phyloP scores from a whole-genome alignment of 352 stramenopile genomes.

The Phytophthora rubi region DNA sequence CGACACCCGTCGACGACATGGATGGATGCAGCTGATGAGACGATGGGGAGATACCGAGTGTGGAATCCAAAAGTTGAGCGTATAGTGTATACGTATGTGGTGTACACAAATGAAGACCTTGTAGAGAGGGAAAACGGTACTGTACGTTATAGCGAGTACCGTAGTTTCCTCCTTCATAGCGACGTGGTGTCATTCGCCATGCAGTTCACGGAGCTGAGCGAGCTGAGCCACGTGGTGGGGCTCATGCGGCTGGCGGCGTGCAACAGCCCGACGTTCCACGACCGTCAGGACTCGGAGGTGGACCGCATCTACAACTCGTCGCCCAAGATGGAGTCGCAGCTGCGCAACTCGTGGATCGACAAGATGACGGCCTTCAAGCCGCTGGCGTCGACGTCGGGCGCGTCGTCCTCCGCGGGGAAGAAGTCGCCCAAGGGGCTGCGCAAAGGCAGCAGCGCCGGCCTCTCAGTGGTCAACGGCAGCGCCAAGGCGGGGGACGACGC shows the following conservation, averaged over 20 bases:
- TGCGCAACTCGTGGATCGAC: conserved; percentile 91
- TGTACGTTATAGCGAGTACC: not conserved
- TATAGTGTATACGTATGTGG: too few species aligned
- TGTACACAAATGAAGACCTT: not conserved
- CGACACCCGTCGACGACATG: conserved; percentile 29
- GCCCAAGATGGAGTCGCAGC: conserved; percentile 86
- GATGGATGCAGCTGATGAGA: not conserved
- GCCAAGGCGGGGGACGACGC: conserved; percentile 24
- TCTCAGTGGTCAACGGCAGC: conserved; percentile 6
- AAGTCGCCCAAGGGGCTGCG: conserved; percentile 51
- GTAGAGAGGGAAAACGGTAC: conserved; percentile 2
- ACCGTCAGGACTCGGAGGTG: conserved; percentile 90
- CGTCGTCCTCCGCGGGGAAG: conserved; percentile 36
- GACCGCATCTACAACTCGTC: conserved; percentile 91
- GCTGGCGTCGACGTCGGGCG: conserved; percentile 27
- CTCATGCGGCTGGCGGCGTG: conserved; percentile 83
- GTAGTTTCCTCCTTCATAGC: not conserved
- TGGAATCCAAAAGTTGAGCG: not conserved
- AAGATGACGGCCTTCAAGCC: conserved; percentile 85
- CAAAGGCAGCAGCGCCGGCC: conserved; percentile 30
- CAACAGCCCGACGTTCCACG: conserved; percentile 90
- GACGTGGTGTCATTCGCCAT: conserved; percentile 37
- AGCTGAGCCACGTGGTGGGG: conserved; percentile 83
- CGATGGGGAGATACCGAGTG: not conserved
- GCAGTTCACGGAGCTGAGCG: conserved; percentile 91